Evolutionary conservation across 805 yeast species (phyloP), one percentile per base, ranked within the genome.

Genomic region (Candida sakaeoensis): DNA sequence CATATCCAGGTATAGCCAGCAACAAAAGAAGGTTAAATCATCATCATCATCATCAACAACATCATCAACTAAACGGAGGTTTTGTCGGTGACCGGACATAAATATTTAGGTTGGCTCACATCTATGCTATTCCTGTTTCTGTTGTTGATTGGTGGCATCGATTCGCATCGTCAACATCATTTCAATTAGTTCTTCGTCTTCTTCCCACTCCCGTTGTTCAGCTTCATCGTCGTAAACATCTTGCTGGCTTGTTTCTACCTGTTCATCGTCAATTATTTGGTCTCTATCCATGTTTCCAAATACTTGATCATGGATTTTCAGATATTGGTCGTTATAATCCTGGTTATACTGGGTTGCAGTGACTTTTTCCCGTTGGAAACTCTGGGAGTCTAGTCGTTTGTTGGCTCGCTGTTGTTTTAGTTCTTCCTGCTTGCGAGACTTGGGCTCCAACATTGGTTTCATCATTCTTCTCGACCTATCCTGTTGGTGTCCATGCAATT

Each of bases 231-330:
- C 36, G 30, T 27, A 15, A 24, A n/a, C 10, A 2, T 17, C 32
- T 15, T n/a, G 10, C 9, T 25, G 18, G 4, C 13, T 21, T 22
- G 28, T 33, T 25, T 42, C 18, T 16, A 47, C 47, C 25, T 47
- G 31, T 34, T 60, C 58, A 17, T 57, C 61, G 8, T 57, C 57
- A 7, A 58, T 46, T 26, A 57, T 44, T 34, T 47, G 48, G 25
- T 58, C 57, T 10, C 49, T 38, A 22, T 53, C 58, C 7, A 46
- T 35, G 3, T 44, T 46, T n/a, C 41, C 31, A n/a, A 27, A 26
- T 14, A 37, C 13, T 16, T 43, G 19, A 26, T 44, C 32, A 26
- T 37, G 25, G 17, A 49, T 46, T 9, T 39, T 30, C 6, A 43
- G 42, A 30, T 45, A 45, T 26, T 45, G 23, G 22, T 34, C 21